Base-by-base conservation (phyloP, 441 rosid genomes). In the Mallotus japonicus region DNA sequence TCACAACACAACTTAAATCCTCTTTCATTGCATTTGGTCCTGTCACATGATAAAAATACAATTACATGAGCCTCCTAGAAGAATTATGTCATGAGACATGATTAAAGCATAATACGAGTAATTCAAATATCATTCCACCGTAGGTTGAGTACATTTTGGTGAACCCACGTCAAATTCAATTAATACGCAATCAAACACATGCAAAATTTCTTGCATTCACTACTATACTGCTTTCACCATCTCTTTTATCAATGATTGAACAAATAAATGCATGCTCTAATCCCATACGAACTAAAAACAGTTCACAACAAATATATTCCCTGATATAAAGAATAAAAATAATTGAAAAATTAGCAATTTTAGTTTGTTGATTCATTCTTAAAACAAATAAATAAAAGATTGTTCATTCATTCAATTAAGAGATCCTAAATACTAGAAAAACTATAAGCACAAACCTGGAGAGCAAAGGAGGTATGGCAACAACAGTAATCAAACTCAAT, bases 401-500 rank as follows among this genome's bases (percentile, higher is more conserved):
- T 24, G 28, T 24, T 24, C 28, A 24, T 24, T 24, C 28, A 37
- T 16, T 65, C 14, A 63, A 34, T 20, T 72, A 5, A 51, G 15
- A 15, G 19, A 0, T 3, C 32, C 40, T 22, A 19, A 37, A 63
- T 68, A 66, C n/a, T 34, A 28, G 11, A 67, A 61, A 60, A 64
- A 74, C 28, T 24, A 24, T 22, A 57, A 73, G 73, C 28, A 78
- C 87, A 75, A 61, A 95, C 99, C 99, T 92, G 98, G 77, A 95
- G 92, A 49, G 98, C 90, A 71, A 88, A 95, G 37, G 99, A 95
- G 15, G 99, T 81, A 79, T 95, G 99, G 84, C 99, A 95, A 78
- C 99, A 95, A 72, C 99, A 95, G 85, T 95, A 95, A 79, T 95
- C 99, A 75, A 95, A 95, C 76, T 95, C 99, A 75, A 95, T 95